Evolutionary conservation across 2,329 filamentous ascomycete species (phyloP).

Genomic region (Penicillium nordicum): DNA sequence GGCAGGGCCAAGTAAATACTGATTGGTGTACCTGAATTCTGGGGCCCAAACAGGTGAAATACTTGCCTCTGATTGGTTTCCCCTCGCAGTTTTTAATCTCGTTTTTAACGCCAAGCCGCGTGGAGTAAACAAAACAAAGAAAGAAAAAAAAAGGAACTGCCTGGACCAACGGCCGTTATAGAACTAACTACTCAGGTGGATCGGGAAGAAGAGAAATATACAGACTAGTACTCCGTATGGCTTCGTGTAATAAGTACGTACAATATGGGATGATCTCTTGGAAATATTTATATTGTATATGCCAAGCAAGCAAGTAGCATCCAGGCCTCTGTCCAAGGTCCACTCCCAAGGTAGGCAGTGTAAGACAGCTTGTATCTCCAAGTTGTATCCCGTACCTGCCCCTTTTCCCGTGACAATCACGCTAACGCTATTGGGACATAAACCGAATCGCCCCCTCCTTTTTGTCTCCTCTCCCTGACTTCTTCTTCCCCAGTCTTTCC

Average conservation of each 20-base stretch:
- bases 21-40: constrained; percentile 35
- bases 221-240: not conserved
- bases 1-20: constrained; percentile 9
- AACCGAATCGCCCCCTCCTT: constrained; percentile 14
- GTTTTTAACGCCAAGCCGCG: constrained; percentile 23
- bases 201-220: not conserved
- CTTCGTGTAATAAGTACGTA: not conserved
- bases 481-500: constrained; percentile 22
- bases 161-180: constrained; percentile 1
- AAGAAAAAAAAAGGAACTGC: constrained; percentile 16
- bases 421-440: constrained; percentile 12
- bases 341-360: constrained; percentile 7
- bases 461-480: constrained; percentile 18
- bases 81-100: constrained; percentile 24
- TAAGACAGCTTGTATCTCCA: constrained; percentile 3
- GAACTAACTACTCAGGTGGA: not conserved
- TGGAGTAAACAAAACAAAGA: constrained; percentile 18
- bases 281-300: not conserved
- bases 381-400: not conserved
- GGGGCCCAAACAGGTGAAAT: not conserved
- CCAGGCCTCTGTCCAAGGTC: constrained; percentile 2
- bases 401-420: constrained; percentile 9
- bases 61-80: constrained; percentile 22
- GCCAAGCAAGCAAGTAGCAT: constrained; percentile 2
- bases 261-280: not conserved